Percentiles rank a stretch among this genome's conserved stretches.
Evolutionary conservation across 1,284 basidiomycete genomes (phyloP).

Genomic region (Fomitopsis betulina): DNA sequence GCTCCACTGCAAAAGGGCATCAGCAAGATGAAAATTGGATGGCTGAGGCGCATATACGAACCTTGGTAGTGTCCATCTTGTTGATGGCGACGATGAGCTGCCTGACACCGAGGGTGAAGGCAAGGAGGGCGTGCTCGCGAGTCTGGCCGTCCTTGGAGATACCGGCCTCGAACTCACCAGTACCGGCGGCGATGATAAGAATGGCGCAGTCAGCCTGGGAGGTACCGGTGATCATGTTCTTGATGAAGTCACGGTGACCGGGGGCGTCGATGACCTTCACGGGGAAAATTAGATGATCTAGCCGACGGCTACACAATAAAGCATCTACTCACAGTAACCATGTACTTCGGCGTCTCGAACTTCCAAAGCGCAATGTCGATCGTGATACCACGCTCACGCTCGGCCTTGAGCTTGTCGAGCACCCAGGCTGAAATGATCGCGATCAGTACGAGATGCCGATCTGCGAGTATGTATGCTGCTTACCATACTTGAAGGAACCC

Average conservation of each 20-base stretch:
- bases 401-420: conserved; percentile 99
- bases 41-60: conserved; percentile 24
- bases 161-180: conserved; percentile 99
- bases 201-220: conserved; percentile 99
- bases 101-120: conserved; percentile 99
- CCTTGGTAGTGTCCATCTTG: conserved; percentile 99
- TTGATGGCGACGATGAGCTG: conserved; percentile 99
- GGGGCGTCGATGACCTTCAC: conserved; percentile 93
- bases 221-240: conserved; percentile 99
- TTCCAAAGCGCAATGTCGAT: conserved; percentile 99
- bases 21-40: conserved; percentile 8
- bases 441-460: conserved; percentile 16
- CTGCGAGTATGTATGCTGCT: conserved; percentile 23
- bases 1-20: conserved; percentile 66
- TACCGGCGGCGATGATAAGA: conserved; percentile 99
- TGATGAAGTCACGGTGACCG: conserved; percentile 99
- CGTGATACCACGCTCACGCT: conserved; percentile 99
- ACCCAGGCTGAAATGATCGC: conserved; percentile 78
- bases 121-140: conserved; percentile 99
- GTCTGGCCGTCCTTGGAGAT: conserved; percentile 99
- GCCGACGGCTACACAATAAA: conserved; percentile 1
- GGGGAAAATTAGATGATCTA: conserved; percentile 2
- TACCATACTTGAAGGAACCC: conserved; percentile 98
- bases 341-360: conserved; percentile 95
- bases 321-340: conserved; percentile 68